Evolutionary conservation across 306 rosid genomes (phyloP).

Genomic region (Benincasa hispida): DNA sequence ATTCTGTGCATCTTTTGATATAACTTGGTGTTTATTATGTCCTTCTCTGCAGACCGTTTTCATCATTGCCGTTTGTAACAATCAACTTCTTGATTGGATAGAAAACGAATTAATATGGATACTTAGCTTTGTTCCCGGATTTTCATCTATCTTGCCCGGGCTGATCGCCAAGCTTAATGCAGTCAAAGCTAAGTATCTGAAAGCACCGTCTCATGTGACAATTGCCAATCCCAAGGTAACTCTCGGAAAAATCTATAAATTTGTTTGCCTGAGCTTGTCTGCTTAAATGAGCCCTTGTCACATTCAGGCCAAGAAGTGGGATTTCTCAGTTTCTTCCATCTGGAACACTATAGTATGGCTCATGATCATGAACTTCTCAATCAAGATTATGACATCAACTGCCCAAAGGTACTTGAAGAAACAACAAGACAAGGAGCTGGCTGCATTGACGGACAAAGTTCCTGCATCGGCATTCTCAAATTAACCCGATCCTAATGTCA

Average conservation of each 20-base stretch:
- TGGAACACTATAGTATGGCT: conserved; percentile 96
- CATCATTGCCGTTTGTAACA: conserved; percentile 87
- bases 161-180: conserved; percentile 49
- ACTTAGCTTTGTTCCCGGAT: conserved; percentile 71
- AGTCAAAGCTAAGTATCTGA: conserved; percentile 63
- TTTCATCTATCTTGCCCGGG: conserved; percentile 46
- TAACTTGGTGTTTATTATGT: conserved; percentile 3
- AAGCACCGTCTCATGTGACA: conserved; percentile 27
- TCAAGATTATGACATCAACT: conserved; percentile 81
- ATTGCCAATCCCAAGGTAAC: conserved; percentile 52
- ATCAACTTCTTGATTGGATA: conserved; percentile 92
- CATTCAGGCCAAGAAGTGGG: conserved; percentile 70
- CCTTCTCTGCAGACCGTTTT: conserved; percentile 51
- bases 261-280: not conserved
- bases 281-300: not conserved
- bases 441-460: conserved; percentile 21
- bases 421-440: conserved; percentile 52
- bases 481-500: not conserved
- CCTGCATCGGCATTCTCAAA: not conserved
- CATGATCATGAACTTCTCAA: conserved; percentile 82
- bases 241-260: not conserved
- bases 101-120: conserved; percentile 86
- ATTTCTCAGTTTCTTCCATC: conserved; percentile 60
- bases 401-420: conserved; percentile 71
- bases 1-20: not conserved